Evolutionary conservation across 495 filamentous ascomycete species (phyloP).

Genomic region (Neurospora terricola): DNA sequence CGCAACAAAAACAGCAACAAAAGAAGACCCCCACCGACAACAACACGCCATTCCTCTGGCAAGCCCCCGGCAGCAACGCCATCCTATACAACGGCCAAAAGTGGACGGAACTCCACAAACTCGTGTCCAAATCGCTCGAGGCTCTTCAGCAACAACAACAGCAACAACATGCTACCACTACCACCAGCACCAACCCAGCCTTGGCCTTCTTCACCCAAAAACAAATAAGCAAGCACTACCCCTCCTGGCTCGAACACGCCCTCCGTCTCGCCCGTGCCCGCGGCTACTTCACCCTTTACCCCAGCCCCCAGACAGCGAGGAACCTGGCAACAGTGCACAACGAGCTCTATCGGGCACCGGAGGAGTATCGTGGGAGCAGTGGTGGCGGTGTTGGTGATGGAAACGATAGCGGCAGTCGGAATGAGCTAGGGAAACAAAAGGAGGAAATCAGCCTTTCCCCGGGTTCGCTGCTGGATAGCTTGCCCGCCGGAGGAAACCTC

Average conservation of each 20-base stretch:
- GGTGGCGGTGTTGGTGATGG: background rate
- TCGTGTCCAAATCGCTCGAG: constrained; percentile 50
- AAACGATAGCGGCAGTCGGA: background rate
- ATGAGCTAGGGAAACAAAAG: background rate
- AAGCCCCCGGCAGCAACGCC: constrained; percentile 71
- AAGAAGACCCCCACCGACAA: constrained; percentile 11
- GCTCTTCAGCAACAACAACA: constrained; percentile 17
- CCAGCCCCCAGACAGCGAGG: constrained; percentile 40
- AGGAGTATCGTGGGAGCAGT: constrained; percentile 43
- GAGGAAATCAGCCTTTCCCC: constrained; percentile 20
- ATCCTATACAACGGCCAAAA: constrained; percentile 72
- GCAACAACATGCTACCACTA: constrained; percentile 1
- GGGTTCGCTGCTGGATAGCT: constrained; percentile 26
- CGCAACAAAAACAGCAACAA: constrained; percentile 12
- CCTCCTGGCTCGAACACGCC: constrained; percentile 69
- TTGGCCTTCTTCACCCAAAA: constrained; percentile 33
- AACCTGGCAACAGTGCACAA: constrained; percentile 58
- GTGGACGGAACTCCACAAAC: constrained; percentile 72
- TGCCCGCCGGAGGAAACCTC: constrained; percentile 25
- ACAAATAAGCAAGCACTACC: constrained; percentile 49
- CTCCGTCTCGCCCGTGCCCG: constrained; percentile 60
- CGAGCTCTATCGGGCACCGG: constrained; percentile 59
- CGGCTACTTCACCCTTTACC: constrained; percentile 69
- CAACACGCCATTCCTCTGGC: constrained; percentile 62
- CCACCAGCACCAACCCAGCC: constrained; percentile 1